Base-by-base conservation (phyloP, 1,284 basidiomycete species). In the Neolentinus lepideus region DNA sequence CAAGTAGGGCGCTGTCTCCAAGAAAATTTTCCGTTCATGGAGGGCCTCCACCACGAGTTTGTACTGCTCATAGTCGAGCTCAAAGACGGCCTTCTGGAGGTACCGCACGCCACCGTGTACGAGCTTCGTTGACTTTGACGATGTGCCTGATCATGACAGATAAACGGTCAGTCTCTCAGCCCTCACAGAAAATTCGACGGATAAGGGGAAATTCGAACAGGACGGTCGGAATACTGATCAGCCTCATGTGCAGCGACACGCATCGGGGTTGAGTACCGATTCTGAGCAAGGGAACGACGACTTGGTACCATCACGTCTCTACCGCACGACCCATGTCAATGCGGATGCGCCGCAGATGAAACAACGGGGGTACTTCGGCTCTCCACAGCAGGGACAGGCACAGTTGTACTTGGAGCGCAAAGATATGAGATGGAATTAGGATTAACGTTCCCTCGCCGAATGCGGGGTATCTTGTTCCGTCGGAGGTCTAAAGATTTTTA, bases 21-120 rank as follows among this genome's bases (percentile, higher is more conserved):
- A 77, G 79, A 98, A 98, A 53, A 95, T 94, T 61, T 81, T 83
- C 54, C 96, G 84, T 73, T 99, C 96, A 63, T 93, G 90, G 1
- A 99, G 79, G 8, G 96, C 95, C 71, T 98, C 96, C 31, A 80
- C 80, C 25, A 98, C 96, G 64, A 98, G 90, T 73, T 97, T 97
- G 81, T 94, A 98, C 67, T 95, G 92, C 66, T 92, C 91, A 64
- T 97, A 98, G 71, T 98, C 96, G 60, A 98, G 85, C 68, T 97
- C 94, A 67, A 97, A 86, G 54, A 98, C 82, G 1, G 96, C 96
- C 69, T 98, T 98, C 67, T 98, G 95, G 12, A 99, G 82, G 73
- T 99, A 99, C 12, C 96, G 84, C 0, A 99, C 96, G 57, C 96
- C 96, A 26, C 96, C 96, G 73, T 99, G 96, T 1, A 98, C 94